Conservation (phyloP, 257 asterid species). For the Scutellaria barbata region DNA sequence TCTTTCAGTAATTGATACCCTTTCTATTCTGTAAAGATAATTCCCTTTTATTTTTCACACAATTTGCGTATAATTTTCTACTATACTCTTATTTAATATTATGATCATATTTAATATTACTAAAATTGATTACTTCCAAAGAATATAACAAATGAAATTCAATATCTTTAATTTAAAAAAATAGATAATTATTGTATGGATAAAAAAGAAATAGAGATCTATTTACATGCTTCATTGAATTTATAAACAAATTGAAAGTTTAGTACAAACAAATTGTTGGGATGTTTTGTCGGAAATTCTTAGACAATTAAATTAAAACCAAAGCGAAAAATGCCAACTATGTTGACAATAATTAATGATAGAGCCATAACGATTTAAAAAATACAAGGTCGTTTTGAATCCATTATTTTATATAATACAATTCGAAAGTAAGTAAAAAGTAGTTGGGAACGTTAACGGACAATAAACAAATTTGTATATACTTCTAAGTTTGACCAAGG, state of each 20-base stretch:
- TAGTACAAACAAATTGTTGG: background rate
- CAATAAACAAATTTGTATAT: background rate
- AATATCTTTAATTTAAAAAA: too few species aligned
- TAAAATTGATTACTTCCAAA: too few species aligned
- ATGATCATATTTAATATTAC: too few species aligned
- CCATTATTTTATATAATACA: background rate
- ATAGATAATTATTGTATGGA: too few species aligned
- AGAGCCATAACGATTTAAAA: background rate
- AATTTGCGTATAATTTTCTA: too few species aligned
- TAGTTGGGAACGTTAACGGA: background rate
- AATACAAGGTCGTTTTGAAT: background rate
- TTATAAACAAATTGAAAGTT: background rate
- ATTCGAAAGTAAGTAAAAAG: background rate
- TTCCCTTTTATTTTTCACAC: too few species aligned
- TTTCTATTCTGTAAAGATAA: too few species aligned
- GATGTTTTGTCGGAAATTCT: background rate
- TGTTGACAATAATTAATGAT: background rate
- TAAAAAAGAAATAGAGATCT: background rate
- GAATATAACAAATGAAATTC: too few species aligned
- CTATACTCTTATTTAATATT: too few species aligned
- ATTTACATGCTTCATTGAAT: background rate
- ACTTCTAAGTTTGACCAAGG: conserved; percentile 26
- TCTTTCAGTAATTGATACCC: too few species aligned
- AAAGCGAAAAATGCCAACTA: background rate
- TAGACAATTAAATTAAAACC: background rate